phyloP scores from a whole-genome alignment of 441 rosid genomes.

The Capsella rubella region DNA sequence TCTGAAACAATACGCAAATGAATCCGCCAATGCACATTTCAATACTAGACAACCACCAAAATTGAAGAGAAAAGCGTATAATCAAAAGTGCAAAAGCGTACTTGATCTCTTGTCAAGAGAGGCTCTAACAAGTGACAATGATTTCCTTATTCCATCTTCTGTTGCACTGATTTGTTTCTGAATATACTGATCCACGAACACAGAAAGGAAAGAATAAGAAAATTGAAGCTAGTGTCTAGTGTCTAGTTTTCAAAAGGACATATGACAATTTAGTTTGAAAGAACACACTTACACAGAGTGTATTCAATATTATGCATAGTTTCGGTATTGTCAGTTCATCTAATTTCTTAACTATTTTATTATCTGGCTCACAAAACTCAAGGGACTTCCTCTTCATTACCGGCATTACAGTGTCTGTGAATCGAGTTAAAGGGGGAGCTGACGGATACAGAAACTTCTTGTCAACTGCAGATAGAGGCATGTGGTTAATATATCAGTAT shows the following conservation, averaged over 20 bases:
- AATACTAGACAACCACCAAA: slow-evolving; percentile 4
- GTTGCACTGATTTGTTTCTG: slow-evolving; percentile 74
- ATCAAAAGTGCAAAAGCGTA: slow-evolving; percentile 45
- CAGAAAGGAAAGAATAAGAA: background rate
- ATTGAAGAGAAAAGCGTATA: slow-evolving; percentile 26
- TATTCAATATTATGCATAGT: slow-evolving; percentile 90
- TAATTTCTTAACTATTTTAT: slow-evolving; percentile 59
- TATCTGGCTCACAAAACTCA: slow-evolving; percentile 60
- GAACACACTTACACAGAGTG: slow-evolving; percentile 75
- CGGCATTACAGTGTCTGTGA: slow-evolving; percentile 74
- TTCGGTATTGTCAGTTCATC: slow-evolving; percentile 77
- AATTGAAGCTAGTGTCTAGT: background rate
- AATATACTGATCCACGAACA: slow-evolving; percentile 66
- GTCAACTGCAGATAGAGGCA: slow-evolving; percentile 71
- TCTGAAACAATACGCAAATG: slow-evolving; percentile 45
- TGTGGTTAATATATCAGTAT: slow-evolving; percentile 36
- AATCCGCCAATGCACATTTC: slow-evolving; percentile 27
- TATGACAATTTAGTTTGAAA: slow-evolving; percentile 25
- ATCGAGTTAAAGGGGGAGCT: slow-evolving; percentile 96
- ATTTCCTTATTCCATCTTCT: slow-evolving; percentile 82
- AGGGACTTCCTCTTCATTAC: slow-evolving; percentile 72
- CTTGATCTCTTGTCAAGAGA: slow-evolving; percentile 53
- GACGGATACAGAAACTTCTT: slow-evolving; percentile 78
- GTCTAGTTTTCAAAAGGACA: background rate
- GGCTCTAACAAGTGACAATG: slow-evolving; percentile 66